Base-by-base conservation (phyloP, 2,329 filamentous ascomycete genomes). In the Juglanconis sp. region DNA sequence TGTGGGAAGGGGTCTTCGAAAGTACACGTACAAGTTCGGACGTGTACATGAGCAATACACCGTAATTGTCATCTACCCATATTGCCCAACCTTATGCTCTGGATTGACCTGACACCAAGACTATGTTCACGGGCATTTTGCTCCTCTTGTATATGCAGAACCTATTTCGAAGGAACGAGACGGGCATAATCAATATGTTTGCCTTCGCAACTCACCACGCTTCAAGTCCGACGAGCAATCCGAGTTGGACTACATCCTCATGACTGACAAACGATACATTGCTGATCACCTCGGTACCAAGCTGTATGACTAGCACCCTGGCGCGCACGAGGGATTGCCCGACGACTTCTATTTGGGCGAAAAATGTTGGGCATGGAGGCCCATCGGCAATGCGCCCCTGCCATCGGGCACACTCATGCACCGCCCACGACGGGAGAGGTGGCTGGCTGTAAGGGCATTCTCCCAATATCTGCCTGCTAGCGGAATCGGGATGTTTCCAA, bases 241-340 rank as follows among this genome's bases (percentile, higher is more conserved):
- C 47, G 68, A 69, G 52, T 60, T 70, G 4, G 70, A 72, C 52
- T 68, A 71, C 47, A 50, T 72, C 3, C 60, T 72, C 40, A 71
- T 73, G 69, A 42, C 67, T 24, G 63, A 72, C 50, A 59, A 51
- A 15, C 35, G 63, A 17, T 63, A 59, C 17, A 65, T 74, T 24
- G 55, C 57, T 3, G 62, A 66, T 8, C 68, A 72, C 51, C 72
- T 71, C 56, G 52, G 46, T 11, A 52, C 46, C 31, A 34, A 54
- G n/a, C 2, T 44, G 3, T 49, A 40, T 35, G 35, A 54, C 32
- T 44, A 42, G 3, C 36, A 56, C 36, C 36, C 8, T 34, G n/a
- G 52, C 31, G 46, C 13, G 5, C 24, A 9, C 13, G 17, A n/a
- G 13, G 38, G 36, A 44, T 31, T 49, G 5, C n/a, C 52, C 8